These are phyloP conservation scores for Metschnikowia cubensis DNA, from an alignment of 805 yeast genomes.

Conservation along the genomic window DNA sequence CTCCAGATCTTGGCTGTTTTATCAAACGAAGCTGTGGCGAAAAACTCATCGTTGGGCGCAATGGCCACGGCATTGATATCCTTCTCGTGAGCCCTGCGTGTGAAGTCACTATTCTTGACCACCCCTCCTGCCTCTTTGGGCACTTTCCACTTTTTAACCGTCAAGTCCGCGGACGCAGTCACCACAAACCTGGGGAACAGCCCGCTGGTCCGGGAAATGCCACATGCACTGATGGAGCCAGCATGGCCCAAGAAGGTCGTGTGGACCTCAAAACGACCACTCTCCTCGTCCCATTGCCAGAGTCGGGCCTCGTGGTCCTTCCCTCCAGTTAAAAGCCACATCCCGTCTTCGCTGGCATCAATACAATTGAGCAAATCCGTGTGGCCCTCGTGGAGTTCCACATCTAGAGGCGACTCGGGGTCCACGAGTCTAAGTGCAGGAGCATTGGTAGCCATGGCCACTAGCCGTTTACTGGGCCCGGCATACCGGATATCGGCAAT, in stretches of 20 bases:
- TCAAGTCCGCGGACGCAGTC: conserved; percentile 83
- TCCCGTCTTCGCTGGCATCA: conserved; percentile 75
- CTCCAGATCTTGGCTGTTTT: conserved; percentile 90
- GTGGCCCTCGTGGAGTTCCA: conserved; percentile 73
- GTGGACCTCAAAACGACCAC: conserved; percentile 35
- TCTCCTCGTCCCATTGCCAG: conserved; percentile 58
- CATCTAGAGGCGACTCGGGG: conserved; percentile 56
- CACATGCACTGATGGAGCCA: conserved; percentile 79
- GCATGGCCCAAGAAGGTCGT: conserved; percentile 82
- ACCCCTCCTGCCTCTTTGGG: conserved; percentile 41
- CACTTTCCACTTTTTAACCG: conserved; percentile 81
- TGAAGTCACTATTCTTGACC: conserved; percentile 69
- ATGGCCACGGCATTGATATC: conserved; percentile 88
- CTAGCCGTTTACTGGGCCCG: conserved; percentile 52
- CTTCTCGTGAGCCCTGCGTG: conserved; percentile 95
- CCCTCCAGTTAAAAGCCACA: conserved; percentile 88
- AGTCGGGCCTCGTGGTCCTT: conserved; percentile 83
- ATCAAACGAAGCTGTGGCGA: conserved; percentile 95
- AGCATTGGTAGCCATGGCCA: conserved; percentile 92
- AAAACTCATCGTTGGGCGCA: conserved; percentile 81
- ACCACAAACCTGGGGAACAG: conserved; percentile 61
- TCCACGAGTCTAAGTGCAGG: conserved; percentile 79
- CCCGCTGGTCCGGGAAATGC: conserved; percentile 51
- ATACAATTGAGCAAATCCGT: conserved; percentile 77
- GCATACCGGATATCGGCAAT: conserved; percentile 83